Base-by-base conservation (phyloP, 306 rosid species). In the Ormosia semicastrata region DNA sequence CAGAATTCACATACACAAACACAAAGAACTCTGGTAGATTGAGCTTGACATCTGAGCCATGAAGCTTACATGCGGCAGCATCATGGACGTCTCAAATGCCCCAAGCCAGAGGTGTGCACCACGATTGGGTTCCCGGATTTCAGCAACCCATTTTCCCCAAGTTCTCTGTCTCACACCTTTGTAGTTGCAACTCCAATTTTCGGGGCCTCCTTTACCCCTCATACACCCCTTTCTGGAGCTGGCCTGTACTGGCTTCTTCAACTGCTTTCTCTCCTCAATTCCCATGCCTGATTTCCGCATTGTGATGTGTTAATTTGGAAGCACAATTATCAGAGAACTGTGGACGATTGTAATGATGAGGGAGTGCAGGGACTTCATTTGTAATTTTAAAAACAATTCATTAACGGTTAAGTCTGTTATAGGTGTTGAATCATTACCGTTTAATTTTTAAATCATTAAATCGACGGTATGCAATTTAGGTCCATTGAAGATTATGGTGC, bases 141-240 rank as follows among this genome's bases (percentile, higher is more conserved):
- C 99, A 37, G 98, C 99, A 15, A 95, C 99, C 99, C 99, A 95
- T 83, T 93, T 95, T 0, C 99, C 99, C 99, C 99, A 95, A 0
- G 99, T 93, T 68, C 99, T 86, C 80, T 95, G 99, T 1, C 99
- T 86, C 5, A 93, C 99, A 2, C 99, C 99, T 36, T 91, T 95
- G 90, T 83, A 95, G 71, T 93, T 84, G 90, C 99, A 95, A 37
- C 58, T 76, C 0, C 98, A 92, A 8, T 95, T 95, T 32, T 93
- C 93, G 0, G 99, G 99, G 33, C 98, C 99, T 2, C 99, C 99
- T 60, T 95, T 95, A 5, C 98, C 98, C 71, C 92, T 83, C 99
- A 95, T 95, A 11, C 98, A 95, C 8, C 98, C 99, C 64, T 95
- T 95, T 57, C 98, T 85, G 0, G 99, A 91, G 64, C 89, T 90